Base-by-base conservation (phyloP, 768 basidiomycete species). In the Rubroboletus pulcherrimus region DNA sequence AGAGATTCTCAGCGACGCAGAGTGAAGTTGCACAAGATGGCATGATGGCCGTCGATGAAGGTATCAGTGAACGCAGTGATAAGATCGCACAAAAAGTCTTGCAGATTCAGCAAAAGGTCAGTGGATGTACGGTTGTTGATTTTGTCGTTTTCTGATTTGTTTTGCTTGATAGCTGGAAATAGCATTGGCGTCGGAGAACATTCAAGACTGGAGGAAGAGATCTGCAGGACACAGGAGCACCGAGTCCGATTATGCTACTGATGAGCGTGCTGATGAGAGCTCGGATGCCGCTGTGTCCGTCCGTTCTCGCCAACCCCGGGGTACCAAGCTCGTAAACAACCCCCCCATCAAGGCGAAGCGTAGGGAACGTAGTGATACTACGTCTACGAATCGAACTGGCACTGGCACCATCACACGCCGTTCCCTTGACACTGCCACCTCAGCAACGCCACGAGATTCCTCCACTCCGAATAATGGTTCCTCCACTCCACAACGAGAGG, bases 91-190 rank as follows among this genome's bases (percentile, higher is more conserved):
- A 89, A 68, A 92, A 93, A 71, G 89, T 97, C 44, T 66, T 89
- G 46, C 84, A 89, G 71, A 95, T 97, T 55, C 93, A 96, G 73
- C 85, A 89, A 60, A 96, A 95, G 83, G 93, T 93, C 42, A 52
- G 77, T 70, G 26, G 29, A 33, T n/a, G 21, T 47, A 5, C 50
- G n/a, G n/a, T 26, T 21, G 3, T 48, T 40, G 42, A 11, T 37
- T 17, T 26, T 19, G 17, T 21, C 21, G 51, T 51, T 34, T 40
- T 14, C 34, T 67, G 35, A 66, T 41, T 49, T n/a, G 53, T 19
- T 39, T 37, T 26, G 4, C 40, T 34, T 56, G 26, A 48, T 57
- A 93, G 91, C 76, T 94, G 53, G 92, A 93, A 69, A 79, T 76
- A 37, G 91, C 91, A 5, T 72, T 93, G 42, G 77, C 83, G 11